Conservation (phyloP, 805 yeast species). For the Candida mattraensis region DNA sequence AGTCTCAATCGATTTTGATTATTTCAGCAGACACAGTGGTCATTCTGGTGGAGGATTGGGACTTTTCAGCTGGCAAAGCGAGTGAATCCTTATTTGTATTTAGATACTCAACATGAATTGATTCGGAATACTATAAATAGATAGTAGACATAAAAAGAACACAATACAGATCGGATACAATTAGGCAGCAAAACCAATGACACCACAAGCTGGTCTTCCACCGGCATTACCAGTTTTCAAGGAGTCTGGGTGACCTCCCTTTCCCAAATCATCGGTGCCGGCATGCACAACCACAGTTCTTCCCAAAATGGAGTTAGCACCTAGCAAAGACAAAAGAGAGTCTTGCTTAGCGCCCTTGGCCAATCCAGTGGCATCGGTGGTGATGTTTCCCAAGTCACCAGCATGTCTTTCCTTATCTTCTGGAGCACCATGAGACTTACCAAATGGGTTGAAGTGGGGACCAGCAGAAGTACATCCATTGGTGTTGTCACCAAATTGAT, state of each 20-base stretch:
- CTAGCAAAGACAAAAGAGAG: slow-evolving; percentile 72
- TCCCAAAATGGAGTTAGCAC: slow-evolving; percentile 86
- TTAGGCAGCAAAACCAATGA: slow-evolving; percentile 72
- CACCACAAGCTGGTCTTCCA: slow-evolving; percentile 98
- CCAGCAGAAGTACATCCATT: slow-evolving; percentile 99
- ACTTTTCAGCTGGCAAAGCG: slow-evolving; percentile 22
- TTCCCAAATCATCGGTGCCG: slow-evolving; percentile 92
- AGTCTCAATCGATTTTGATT: slow-evolving; percentile 91
- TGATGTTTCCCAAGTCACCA: slow-evolving; percentile 95
- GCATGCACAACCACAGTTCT: slow-evolving; percentile 94
- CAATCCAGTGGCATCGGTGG: slow-evolving; percentile 82
- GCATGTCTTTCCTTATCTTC: slow-evolving; percentile 78
- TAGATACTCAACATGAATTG: slow-evolving; percentile 1
- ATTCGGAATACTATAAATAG: neutral
- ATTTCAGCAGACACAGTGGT: slow-evolving; percentile 88
- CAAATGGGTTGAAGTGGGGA: slow-evolving; percentile 93
- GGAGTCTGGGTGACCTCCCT: slow-evolving; percentile 89
- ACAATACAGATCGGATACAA: neutral
- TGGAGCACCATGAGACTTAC: slow-evolving; percentile 91
- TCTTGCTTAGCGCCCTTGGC: slow-evolving; percentile 91
- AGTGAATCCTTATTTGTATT: slow-evolving; percentile 7
- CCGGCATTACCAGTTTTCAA: slow-evolving; percentile 97
- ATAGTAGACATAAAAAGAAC: neutral
- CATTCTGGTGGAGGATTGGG: slow-evolving; percentile 50
- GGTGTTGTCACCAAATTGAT: slow-evolving; percentile 98